phyloP scores from a whole-genome alignment of 768 basidiomycete genomes.

The Lactarius tabidus region DNA sequence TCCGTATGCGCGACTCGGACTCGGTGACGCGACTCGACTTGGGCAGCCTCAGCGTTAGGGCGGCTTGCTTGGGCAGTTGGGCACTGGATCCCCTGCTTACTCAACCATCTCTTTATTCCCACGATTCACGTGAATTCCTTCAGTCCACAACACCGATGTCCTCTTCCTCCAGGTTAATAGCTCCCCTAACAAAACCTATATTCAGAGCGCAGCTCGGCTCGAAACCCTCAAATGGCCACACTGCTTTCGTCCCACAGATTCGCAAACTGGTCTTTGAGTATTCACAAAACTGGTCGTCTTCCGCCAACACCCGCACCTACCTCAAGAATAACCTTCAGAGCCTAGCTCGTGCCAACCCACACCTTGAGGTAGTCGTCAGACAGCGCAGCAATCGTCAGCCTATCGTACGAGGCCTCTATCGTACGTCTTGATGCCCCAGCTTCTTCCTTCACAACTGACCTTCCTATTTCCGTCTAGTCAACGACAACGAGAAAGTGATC shows the following conservation, averaged over 20 bases:
- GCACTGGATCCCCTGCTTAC: not conserved
- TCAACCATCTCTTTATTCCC: slow-evolving; percentile 1
- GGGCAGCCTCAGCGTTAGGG: not conserved
- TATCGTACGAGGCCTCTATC: slow-evolving; percentile 78
- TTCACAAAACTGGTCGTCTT: slow-evolving; percentile 80
- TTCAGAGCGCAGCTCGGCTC: slow-evolving; percentile 50
- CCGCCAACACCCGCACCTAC: slow-evolving; percentile 64
- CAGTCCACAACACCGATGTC: not conserved
- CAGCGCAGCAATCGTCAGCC: slow-evolving; percentile 74
- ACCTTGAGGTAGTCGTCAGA: slow-evolving; percentile 80
- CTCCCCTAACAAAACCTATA: slow-evolving; percentile 35
- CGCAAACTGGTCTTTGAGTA: slow-evolving; percentile 87
- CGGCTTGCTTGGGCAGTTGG: not conserved
- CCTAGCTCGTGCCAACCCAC: slow-evolving; percentile 69
- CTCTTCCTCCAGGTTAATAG: slow-evolving; percentile 29
- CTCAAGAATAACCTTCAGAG: slow-evolving; percentile 57
- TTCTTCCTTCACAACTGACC: not conserved
- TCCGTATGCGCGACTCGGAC: slow-evolving; percentile 27
- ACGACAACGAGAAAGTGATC: slow-evolving; percentile 85
- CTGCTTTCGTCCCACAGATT: slow-evolving; percentile 69
- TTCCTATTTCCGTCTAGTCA: slow-evolving; percentile 48
- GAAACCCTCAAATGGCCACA: slow-evolving; percentile 68
- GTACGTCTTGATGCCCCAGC: slow-evolving; percentile 40
- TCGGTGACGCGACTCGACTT: slow-evolving; percentile 26
- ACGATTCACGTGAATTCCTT: slow-evolving; percentile 20